Base-by-base conservation (phyloP, 306 rosid genomes). In the Psophocarpus tetragonolobus region DNA sequence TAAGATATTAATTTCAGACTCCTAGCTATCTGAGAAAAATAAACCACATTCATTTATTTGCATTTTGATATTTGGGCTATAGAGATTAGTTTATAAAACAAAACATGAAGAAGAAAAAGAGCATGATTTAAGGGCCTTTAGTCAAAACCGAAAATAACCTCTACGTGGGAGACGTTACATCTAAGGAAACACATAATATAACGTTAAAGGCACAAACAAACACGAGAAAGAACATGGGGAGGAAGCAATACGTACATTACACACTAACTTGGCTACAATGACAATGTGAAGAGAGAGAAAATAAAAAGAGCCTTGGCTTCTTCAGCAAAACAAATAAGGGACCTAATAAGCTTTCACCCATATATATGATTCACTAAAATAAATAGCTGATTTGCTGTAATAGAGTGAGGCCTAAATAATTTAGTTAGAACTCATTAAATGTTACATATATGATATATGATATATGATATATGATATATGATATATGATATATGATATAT, bases 271-370 rank as follows among this genome's bases (percentile, higher is more conserved):
- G 81, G 54, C 56, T 20, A 81, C 18, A 42, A 83, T 84, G 91
- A 66, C 56, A 84, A 20, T 47, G 72, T 79, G 76, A 15, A 4
- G 42, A 72, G 3, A 2, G 74, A 80, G 63, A 11, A 78, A 72
- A 65, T 20, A 79, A 81, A n/a, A n/a, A n/a, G n/a, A 57, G 35
- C 48, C 69, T 84, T 93, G 77, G 81, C 93, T 88, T 90, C 86
- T 84, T 87, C 57, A 84, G 86, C 97, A 83, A 87, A 88, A 79
- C 72, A 88, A 71, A 80, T 7, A 50, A 26, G 62, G 61, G 58
- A 27, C 60, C 64, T 57, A 26, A 65, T 57, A 26, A 65, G 48
- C 32, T 38, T 36, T 33, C 64, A 74, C 64, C 20, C 61, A 54
- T 63, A 62, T 70, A 65, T 47, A 54, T 23, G 44, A 62, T 45